Conservation (phyloP, 2,329 filamentous ascomycete genomes). For the Aspergillus persii region DNA sequence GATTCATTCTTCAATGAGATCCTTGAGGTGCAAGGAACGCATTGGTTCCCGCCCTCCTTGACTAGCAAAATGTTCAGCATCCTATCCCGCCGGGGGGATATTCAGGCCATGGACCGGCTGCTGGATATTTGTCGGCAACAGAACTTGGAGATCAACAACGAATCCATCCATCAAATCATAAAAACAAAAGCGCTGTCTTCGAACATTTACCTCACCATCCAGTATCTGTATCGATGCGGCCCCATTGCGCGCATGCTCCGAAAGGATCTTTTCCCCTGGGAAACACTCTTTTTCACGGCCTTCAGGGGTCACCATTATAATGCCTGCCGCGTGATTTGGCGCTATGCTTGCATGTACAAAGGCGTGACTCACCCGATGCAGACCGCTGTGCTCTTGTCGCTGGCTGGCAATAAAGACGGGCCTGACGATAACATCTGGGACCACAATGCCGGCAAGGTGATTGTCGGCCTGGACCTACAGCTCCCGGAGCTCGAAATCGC, state of each 20-base stretch:
- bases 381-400: slow-evolving; percentile 28
- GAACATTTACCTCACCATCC: slow-evolving; percentile 25
- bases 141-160: slow-evolving; percentile 25
- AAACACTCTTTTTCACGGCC: slow-evolving; percentile 43
- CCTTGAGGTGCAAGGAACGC: slow-evolving; percentile 32
- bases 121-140: slow-evolving; percentile 31
- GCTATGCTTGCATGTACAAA: slow-evolving; percentile 44
- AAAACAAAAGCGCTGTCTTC: slow-evolving; percentile 14
- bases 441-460: slow-evolving; percentile 31
- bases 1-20: slow-evolving; percentile 39
- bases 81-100: slow-evolving; percentile 25
- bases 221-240: slow-evolving; percentile 23
- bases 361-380: slow-evolving; percentile 35
- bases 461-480: slow-evolving; percentile 30
- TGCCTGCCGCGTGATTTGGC: slow-evolving; percentile 47
- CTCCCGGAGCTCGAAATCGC: slow-evolving; percentile 6
- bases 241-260: slow-evolving; percentile 3
- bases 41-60: slow-evolving; percentile 38
- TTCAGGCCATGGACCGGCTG: slow-evolving; percentile 27
- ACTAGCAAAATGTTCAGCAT: slow-evolving; percentile 40
- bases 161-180: slow-evolving; percentile 31
- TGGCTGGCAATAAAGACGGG: slow-evolving; percentile 26
- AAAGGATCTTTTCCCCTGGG: slow-evolving; percentile 17
- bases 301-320: slow-evolving; percentile 41
- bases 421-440: slow-evolving; percentile 19